Evolutionary conservation across 2,329 filamentous ascomycete genomes (phyloP), one percentile per base, ranked within the genome.

Genomic region (Epichloe amarillans): DNA sequence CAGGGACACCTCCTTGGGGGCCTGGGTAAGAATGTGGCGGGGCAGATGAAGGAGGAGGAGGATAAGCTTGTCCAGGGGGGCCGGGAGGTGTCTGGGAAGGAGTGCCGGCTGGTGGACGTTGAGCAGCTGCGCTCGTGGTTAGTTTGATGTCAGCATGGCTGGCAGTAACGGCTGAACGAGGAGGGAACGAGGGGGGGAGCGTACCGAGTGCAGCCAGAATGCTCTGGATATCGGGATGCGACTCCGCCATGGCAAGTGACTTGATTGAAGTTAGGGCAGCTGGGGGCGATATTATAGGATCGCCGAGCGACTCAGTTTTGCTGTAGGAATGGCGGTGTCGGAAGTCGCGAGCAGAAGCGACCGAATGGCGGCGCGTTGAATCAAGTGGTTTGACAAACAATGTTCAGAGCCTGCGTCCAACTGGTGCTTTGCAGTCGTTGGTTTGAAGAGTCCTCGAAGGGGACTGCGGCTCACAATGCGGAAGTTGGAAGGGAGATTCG

Each of bases 141-240:
- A 53, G 50, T 15, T 17, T 5, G 12, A 42, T 33, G 14, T 3
- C 23, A 36, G 6, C 14, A 23, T 17, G 33, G 33, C 14, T 19
- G 36, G n/a, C 43, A 19, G 21, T 41, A 11, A 15, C 19, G 26
- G 15, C 14, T 19, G n/a, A 30, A 35, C 7, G 30, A 33, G 15
- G 8, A 19, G 17, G 37, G 52, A 46, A 62, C 70, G 60, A 30
- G 26, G 8, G 7, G 26, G n/a, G 26, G 7, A 46, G 61, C 70
- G 60, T 68, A 74, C 72, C 72, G 50, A 75, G 65, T 54, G 72
- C 72, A 51, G 72, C 72, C 55, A 75, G 64, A 53, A 75, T 73
- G 54, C 70, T 72, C 59, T 72, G 66, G 52, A 72, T 71, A 51
- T 69, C 65, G 46, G 66, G 66, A 43, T 66, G 64, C 43, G 65